Evolutionary conservation across 1,284 basidiomycete genomes (phyloP).

Genomic region (Sanghuangporus weigelae): DNA sequence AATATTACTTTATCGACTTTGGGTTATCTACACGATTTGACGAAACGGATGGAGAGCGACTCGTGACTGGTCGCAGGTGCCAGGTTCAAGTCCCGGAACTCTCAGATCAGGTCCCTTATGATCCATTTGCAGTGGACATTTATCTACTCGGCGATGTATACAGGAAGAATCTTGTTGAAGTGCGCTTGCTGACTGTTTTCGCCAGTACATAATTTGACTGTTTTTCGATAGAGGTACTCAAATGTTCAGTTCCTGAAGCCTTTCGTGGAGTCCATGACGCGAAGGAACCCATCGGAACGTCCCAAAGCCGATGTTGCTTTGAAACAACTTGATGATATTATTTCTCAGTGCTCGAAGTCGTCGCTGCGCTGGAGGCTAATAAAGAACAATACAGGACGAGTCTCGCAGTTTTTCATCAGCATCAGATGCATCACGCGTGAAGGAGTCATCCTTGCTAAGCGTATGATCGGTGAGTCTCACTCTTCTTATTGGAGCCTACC

Average conservation of each 20-base stretch:
- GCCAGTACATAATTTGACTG: background rate
- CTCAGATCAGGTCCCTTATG: background rate
- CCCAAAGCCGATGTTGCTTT: conserved; percentile 2
- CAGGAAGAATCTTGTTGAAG: background rate
- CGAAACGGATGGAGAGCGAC: background rate
- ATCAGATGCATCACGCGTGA: background rate
- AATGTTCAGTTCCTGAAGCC: conserved; percentile 8
- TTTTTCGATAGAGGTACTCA: background rate
- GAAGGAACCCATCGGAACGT: background rate
- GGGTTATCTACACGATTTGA: conserved; percentile 21
- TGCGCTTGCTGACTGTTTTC: background rate
- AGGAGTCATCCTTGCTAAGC: background rate
- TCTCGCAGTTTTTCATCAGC: background rate
- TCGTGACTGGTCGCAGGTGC: background rate
- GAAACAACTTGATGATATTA: background rate
- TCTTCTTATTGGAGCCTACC: too few species aligned
- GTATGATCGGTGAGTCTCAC: background rate
- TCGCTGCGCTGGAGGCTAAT: conserved; percentile 12
- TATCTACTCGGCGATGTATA: conserved; percentile 8
- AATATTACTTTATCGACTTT: conserved; percentile 30
- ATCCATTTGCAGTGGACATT: conserved; percentile 11
- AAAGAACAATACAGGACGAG: background rate
- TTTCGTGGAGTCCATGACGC: conserved; percentile 4
- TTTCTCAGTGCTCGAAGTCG: background rate
- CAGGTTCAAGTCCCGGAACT: background rate